These are phyloP conservation scores for Usnea hakonensis DNA, from an alignment of 495 filamentous ascomycete species.

Conservation along the genomic window DNA sequence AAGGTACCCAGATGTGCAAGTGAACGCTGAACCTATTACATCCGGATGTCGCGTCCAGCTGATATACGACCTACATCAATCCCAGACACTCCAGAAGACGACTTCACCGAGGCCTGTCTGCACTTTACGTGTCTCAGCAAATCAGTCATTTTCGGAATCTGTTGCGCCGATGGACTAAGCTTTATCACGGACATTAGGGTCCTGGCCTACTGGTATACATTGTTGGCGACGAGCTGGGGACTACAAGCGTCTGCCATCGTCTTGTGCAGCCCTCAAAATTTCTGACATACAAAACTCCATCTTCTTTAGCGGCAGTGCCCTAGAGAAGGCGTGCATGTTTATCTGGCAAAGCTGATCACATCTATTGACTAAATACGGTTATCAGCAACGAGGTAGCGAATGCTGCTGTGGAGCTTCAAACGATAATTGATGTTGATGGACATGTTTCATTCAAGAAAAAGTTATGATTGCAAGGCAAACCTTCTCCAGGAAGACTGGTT, in stretches of 20 bases:
- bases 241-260: background rate
- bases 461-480: background rate
- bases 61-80: background rate
- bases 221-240: background rate
- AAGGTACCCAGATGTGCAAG: constrained; percentile 3
- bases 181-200: background rate
- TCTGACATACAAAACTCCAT: background rate
- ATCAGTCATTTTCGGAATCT: background rate
- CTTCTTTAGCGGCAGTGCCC: background rate
- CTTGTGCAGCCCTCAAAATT: background rate
- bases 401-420: background rate
- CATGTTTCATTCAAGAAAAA: background rate
- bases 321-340: background rate
- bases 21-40: background rate
- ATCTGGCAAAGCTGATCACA: background rate
- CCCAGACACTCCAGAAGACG: too few species aligned
- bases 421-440: background rate
- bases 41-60: background rate
- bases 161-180: background rate
- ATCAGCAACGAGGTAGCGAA: background rate
- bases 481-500: background rate
- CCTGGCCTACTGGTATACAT: background rate
- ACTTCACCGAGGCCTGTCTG: background rate
- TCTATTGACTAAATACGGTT: background rate
- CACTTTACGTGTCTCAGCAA: background rate